These are phyloP conservation scores for Candida boidinii DNA, from an alignment of 805 yeast genomes.

Conservation along the genomic window DNA sequence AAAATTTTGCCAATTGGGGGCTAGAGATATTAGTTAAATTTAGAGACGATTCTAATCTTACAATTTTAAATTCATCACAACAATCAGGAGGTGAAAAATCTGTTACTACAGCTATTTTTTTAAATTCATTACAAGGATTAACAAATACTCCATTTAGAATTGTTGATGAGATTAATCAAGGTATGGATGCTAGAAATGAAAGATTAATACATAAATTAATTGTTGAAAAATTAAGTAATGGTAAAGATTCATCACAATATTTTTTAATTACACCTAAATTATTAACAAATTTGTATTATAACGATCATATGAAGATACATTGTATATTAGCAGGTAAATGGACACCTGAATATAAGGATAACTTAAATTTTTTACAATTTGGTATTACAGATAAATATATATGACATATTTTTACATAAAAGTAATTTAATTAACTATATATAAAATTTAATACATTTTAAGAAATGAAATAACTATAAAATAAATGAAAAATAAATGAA, in stretches of 20 bases:
- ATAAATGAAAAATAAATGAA: too few species aligned
- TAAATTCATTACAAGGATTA: slow-evolving; percentile 83
- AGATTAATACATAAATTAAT: slow-evolving; percentile 76
- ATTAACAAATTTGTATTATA: slow-evolving; percentile 68
- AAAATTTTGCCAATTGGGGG: slow-evolving; percentile 66
- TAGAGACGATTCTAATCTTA: slow-evolving; percentile 65
- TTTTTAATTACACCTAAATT: slow-evolving; percentile 91
- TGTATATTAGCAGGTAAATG: slow-evolving; percentile 60
- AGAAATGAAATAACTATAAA: too few species aligned
- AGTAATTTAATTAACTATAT: too few species aligned
- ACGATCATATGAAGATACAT: slow-evolving; percentile 73
- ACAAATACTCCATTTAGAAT: slow-evolving; percentile 88
- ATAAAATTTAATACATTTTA: too few species aligned
- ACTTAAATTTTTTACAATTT: slow-evolving; percentile 18
- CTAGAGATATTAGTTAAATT: slow-evolving; percentile 79
- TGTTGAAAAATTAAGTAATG: slow-evolving; percentile 73
- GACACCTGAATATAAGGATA: slow-evolving; percentile 15
- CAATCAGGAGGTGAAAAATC: slow-evolving; percentile 99
- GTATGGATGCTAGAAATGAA: slow-evolving; percentile 95
- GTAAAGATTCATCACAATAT: slow-evolving; percentile 51
- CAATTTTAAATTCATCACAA: slow-evolving; percentile 70
- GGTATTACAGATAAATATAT: slow-evolving; percentile 19
- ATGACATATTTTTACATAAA: too few species aligned
- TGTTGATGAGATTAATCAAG: slow-evolving; percentile 97
- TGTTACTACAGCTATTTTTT: slow-evolving; percentile 83